phyloP scores from a whole-genome alignment of 2,329 filamentous ascomycete genomes.

The Zasmidium citrigriseum region DNA sequence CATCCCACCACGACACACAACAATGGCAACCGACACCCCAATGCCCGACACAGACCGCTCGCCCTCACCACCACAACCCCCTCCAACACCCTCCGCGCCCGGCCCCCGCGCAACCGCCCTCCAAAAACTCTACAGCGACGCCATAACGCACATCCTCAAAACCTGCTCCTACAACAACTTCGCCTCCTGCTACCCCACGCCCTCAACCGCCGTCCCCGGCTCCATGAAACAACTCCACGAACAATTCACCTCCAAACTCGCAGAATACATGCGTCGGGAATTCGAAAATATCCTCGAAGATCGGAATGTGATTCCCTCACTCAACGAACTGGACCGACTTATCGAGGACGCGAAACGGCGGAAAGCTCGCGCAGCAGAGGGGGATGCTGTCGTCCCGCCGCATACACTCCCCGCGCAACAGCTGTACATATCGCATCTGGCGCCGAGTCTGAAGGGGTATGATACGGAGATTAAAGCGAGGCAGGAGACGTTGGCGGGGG shows the following conservation, averaged over 20 bases:
- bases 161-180: constrained; percentile 64
- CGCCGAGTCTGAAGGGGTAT: constrained; percentile 56
- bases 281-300: constrained; percentile 63
- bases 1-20: not conserved
- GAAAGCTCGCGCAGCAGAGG: constrained; percentile 46
- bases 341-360: constrained; percentile 59
- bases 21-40: constrained; percentile 5
- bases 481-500: constrained; percentile 50
- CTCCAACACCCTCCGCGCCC: constrained; percentile 56
- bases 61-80: constrained; percentile 26
- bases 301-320: constrained; percentile 55
- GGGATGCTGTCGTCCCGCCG: constrained; percentile 47
- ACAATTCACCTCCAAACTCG: constrained; percentile 60
- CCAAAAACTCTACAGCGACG: constrained; percentile 61
- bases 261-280: constrained; percentile 52
- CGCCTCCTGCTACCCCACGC: constrained; percentile 64
- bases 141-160: constrained; percentile 60
- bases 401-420: constrained; percentile 60
- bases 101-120: constrained; percentile 62
- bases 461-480: constrained; percentile 51
- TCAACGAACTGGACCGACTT: constrained; percentile 63
- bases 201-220: constrained; percentile 58
- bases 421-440: constrained; percentile 60
- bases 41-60: too few species aligned
- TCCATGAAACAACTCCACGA: constrained; percentile 59